A percentile compares a stretch with the other conserved stretches of the same genome.
Conservation (phyloP, 805 yeast genomes). For the Saturnispora kantuleensis region DNA sequence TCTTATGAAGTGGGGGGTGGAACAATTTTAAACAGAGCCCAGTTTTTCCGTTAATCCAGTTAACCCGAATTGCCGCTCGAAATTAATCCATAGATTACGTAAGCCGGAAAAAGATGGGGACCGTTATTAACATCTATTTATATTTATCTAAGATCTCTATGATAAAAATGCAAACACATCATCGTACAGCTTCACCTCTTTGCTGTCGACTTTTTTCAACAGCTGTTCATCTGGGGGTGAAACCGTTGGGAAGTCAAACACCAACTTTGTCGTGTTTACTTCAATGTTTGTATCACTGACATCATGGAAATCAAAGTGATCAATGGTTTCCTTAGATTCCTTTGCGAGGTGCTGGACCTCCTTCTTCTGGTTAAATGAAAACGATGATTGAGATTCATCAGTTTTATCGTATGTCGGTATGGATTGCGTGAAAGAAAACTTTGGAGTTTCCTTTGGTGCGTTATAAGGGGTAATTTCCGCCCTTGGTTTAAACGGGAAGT, state of each 20-base stretch:
- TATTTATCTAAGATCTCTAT: no score
- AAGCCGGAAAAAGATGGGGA: not conserved
- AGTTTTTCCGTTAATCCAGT: no score
- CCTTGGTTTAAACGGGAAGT: not conserved
- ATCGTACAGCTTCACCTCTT: conserved; percentile 1
- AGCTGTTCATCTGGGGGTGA: not conserved
- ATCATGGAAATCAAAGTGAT: conserved; percentile 8
- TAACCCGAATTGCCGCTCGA: no score
- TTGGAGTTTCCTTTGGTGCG: not conserved
- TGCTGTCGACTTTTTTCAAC: conserved; percentile 1
- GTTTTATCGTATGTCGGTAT: not conserved
- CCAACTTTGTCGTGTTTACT: not conserved
- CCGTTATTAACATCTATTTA: not conserved
- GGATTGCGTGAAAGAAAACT: not conserved
- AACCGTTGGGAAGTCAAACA: conserved; percentile 2
- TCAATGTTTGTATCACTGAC: conserved; percentile 4
- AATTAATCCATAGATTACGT: not conserved
- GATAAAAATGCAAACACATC: conserved; percentile 2
- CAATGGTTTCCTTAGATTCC: not conserved
- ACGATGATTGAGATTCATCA: not conserved
- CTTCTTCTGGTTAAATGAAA: not conserved
- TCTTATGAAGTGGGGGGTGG: no score
- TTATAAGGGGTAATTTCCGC: not conserved
- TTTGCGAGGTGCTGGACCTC: no score
- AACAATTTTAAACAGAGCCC: no score